Base-by-base conservation (phyloP, 805 yeast species). In the Zygoascus bituminiphila region DNA sequence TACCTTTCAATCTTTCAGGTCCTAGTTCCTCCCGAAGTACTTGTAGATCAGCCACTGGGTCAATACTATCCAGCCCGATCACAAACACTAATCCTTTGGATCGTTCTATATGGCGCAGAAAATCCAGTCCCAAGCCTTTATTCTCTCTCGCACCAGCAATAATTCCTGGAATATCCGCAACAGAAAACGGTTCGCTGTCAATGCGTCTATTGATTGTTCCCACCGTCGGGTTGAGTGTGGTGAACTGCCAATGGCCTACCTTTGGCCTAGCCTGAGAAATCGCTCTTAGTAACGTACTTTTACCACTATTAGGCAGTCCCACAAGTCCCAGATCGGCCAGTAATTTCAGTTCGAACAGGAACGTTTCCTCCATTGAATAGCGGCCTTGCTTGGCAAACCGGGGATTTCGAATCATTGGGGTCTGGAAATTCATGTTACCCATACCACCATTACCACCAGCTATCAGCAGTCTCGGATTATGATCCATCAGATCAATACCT, bases 91-190 rank as follows among this genome's bases (percentile, higher is more conserved):
- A 66, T 0, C 96, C 96, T 14, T 84, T 83, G 4, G 96, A 84
- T 54, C 98, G 75, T 65, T 93, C 98, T 42, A 93, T 79, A 63
- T 93, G 98, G 48, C 96, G 75, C 54, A 93, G 68, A 64, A 93
- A 93, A 53, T 88, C 96, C 44, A 88, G 71, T 0, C 98, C 98
- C 85, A 93, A 82, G 1, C 98, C 98, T 62, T 76, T 82, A 61
- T 89, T 85, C 5, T 63, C 62, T 6, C 80, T 75, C 0, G 98
- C 98, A 5, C 95, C 97, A 63, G 81, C 75, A 51, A 93, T 84
- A 41, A 93, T 84, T 5, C 98, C 98, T 0, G 98, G 98, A 50
- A 93, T 93, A 68, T 93, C 98, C 1, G 98, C 98, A 1, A 93
- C 97, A 0, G 96, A 86, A 62, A 91, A 89, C 4, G 84, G 75